phyloP scores from a whole-genome alignment of 2,329 filamentous ascomycete species.

The Gnomoniopsis smithogilvyi region DNA sequence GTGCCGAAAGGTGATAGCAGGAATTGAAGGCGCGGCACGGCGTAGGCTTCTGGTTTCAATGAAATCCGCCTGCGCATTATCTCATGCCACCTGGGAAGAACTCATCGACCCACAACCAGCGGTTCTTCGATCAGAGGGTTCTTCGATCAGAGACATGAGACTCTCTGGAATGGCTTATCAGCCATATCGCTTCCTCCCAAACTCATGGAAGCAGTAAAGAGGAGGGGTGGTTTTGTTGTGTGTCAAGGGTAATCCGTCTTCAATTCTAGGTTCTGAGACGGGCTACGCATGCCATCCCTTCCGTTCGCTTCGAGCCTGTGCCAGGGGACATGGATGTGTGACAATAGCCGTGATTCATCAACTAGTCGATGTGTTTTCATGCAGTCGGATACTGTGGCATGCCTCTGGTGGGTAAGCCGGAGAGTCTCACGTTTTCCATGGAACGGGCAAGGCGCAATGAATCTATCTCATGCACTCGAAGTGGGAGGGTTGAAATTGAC shows the following conservation, averaged over 20 bases:
- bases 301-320: background rate
- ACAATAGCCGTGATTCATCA: slow-evolving; percentile 3
- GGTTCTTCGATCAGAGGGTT: no score
- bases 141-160: no score
- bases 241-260: background rate
- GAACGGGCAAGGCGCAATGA: background rate
- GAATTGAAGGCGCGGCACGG: no score
- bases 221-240: no score
- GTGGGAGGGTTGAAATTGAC: background rate
- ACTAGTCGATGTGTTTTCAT: background rate
- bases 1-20: background rate
- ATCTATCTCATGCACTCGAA: background rate
- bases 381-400: background rate
- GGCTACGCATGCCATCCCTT: slow-evolving; percentile 14
- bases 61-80: no score
- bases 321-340: slow-evolving; percentile 7
- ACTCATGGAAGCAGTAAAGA: background rate
- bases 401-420: background rate
- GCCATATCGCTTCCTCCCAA: background rate
- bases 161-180: no score
- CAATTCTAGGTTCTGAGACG: background rate
- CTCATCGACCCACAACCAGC: no score
- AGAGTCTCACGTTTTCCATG: background rate
- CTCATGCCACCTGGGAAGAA: no score
- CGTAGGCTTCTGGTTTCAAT: no score